Percentiles rank a stretch among this genome's conserved stretches.
Conservation (phyloP, 306 rosid genomes). For the Cucurbita maxima region DNA sequence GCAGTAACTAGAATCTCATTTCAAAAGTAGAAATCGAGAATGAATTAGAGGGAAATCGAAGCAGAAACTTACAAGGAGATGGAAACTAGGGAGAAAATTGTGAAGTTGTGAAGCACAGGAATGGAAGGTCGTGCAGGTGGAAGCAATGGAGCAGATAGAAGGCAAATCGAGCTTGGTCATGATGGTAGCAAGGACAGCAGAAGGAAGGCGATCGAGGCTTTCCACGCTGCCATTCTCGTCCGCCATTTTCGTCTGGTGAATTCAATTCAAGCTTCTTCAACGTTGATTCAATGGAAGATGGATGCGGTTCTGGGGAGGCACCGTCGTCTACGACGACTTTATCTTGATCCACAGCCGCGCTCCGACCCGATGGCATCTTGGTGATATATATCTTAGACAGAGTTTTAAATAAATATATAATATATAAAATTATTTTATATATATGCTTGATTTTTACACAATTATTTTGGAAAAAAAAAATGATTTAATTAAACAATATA, state of each 20-base stretch:
- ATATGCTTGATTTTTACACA: no score
- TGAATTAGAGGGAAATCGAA: neutral
- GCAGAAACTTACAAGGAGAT: conserved; percentile 36
- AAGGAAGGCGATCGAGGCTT: conserved; percentile 51
- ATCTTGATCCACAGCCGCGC: neutral
- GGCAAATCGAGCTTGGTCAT: conserved; percentile 68
- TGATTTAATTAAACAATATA: no score
- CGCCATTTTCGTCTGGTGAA: conserved; percentile 7
- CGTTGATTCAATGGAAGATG: neutral
- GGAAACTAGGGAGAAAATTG: conserved; percentile 57
- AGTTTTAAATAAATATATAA: no score
- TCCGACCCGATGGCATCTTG: neutral
- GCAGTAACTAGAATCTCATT: no score
- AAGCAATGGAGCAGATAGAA: conserved; percentile 58
- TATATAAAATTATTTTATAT: no score
- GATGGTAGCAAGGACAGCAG: conserved; percentile 43
- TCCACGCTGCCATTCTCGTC: conserved; percentile 4
- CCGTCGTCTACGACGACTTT: neutral
- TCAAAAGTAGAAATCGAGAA: neutral
- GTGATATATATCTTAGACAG: no score
- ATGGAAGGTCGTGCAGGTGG: conserved; percentile 53
- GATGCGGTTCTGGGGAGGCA: neutral
- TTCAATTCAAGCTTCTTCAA: neutral
- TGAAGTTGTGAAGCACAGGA: conserved; percentile 46
- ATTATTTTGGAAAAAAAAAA: no score